These are phyloP conservation scores for Tetrahymena elliotti DNA, from an alignment of 73 alveolate genomes.

Conservation along the genomic window DNA sequence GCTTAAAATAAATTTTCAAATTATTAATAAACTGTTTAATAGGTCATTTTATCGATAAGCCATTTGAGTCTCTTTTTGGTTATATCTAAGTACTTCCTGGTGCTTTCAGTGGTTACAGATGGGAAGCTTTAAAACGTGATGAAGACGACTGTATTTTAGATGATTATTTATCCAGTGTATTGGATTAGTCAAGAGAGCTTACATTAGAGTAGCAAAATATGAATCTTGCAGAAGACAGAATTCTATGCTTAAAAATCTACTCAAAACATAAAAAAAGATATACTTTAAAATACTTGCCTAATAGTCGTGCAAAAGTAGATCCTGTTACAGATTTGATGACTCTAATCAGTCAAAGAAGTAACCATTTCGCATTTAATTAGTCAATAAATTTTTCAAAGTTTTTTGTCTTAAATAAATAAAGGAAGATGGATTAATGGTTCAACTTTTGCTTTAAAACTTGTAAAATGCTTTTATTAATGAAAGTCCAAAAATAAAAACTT, in stretches of 20 bases:
- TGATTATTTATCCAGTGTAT: background rate
- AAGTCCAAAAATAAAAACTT: background rate
- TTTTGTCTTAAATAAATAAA: background rate
- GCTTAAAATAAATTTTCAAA: no score
- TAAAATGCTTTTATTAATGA: background rate
- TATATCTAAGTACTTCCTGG: slow-evolving; percentile 23
- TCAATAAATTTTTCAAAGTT: no score
- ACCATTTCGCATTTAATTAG: background rate
- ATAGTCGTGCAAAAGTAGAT: slow-evolving; percentile 54
- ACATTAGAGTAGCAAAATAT: slow-evolving; percentile 45
- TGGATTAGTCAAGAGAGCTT: background rate
- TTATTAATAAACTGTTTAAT: no score
- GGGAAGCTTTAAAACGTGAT: slow-evolving; percentile 29
- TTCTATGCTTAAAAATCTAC: slow-evolving; percentile 52
- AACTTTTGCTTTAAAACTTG: slow-evolving; percentile 40
- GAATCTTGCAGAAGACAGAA: slow-evolving; percentile 61
- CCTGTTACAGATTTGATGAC: slow-evolving; percentile 36
- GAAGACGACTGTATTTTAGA: background rate
- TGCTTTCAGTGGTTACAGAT: slow-evolving; percentile 32
- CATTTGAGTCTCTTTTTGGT: slow-evolving; percentile 14
- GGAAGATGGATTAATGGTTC: slow-evolving; percentile 65
- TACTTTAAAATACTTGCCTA: slow-evolving; percentile 39
- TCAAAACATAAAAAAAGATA: slow-evolving; percentile 47
- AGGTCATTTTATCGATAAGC: slow-evolving; percentile 12
- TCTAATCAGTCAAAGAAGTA: slow-evolving; percentile 50